Evolutionary conservation across 106 monocot species (phyloP), one percentile per base, ranked within the genome.

Genomic region (Ottelia alismoides): DNA sequence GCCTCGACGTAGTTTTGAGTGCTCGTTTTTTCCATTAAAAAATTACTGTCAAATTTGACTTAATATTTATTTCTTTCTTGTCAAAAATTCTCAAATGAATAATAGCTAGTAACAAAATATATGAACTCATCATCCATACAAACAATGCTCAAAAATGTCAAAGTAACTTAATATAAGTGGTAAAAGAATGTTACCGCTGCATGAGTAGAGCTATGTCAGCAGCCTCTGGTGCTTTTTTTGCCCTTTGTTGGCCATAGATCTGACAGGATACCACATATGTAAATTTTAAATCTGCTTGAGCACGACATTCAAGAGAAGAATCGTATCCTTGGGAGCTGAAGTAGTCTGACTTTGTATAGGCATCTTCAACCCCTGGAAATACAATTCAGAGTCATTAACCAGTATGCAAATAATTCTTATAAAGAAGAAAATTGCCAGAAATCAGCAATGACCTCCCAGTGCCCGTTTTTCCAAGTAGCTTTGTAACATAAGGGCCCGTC

Each of bases 171-270:
- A 20, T 6, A 63, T 47, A 62, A 17, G n/a, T 2, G 55, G 14
- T 11, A 11, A 51, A 18, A 61, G 45, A 56, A 25, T 20, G 24
- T 60, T 40, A 94, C 94, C 94, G 84, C 57, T 88, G 94, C 84
- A 94, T 62, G 22, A 94, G 55, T 53, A 94, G 94, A 73, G 88
- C 69, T 57, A 94, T 94, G 74, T 94, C 94, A 63, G 88, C 73
- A 4, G 94, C 94, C 64, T 94, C 88, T 64, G 63, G 65, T 62
- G 80, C 73, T 45, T 81, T 84, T 66, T 78, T 84, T 51, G 81
- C 78, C 35, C 88, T 88, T 76, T 94, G 94, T 49, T 88, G 94
- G 9, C 94, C 94, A 74, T 94, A 94, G 56, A 94, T 94, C 70
- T 93, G 93, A 58, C 93, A 93, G 0, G 93, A 87, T 24, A 93